Conservation (phyloP, 768 basidiomycete species). For the Hortiboletus flavorubellus region DNA sequence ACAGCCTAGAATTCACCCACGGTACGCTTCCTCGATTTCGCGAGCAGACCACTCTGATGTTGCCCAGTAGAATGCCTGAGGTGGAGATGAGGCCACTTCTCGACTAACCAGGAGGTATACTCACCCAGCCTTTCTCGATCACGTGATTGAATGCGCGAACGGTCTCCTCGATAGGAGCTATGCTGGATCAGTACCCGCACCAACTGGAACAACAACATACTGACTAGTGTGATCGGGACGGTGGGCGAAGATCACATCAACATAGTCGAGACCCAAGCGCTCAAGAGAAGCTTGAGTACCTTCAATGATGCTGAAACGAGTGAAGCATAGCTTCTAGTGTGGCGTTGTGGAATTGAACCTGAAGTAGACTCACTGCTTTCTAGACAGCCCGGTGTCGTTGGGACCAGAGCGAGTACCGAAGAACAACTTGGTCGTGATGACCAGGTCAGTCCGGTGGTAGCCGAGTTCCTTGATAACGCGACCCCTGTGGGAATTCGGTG, state of each 20-base stretch:
- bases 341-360: background rate
- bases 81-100: background rate
- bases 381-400: conserved; percentile 38
- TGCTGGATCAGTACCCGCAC: background rate
- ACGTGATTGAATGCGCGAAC: conserved; percentile 58
- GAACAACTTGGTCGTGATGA: conserved; percentile 58
- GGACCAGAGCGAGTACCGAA: conserved; percentile 51
- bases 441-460: conserved; percentile 45
- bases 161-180: conserved; percentile 49
- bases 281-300: conserved; percentile 49
- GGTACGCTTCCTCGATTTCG: conserved; percentile 45
- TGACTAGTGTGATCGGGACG: conserved; percentile 40
- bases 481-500: conserved; percentile 32
- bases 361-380: conserved; percentile 25
- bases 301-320: conserved; percentile 44
- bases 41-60: conserved; percentile 56
- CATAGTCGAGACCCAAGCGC: conserved; percentile 53
- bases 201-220: background rate
- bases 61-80: conserved; percentile 43
- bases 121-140: conserved; percentile 47
- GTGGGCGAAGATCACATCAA: conserved; percentile 49
- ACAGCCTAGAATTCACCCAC: conserved; percentile 15
- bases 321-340: background rate
- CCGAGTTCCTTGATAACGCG: conserved; percentile 54
- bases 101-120: background rate